Base-by-base conservation (phyloP, 306 rosid genomes). In the Prunus dulcis region DNA sequence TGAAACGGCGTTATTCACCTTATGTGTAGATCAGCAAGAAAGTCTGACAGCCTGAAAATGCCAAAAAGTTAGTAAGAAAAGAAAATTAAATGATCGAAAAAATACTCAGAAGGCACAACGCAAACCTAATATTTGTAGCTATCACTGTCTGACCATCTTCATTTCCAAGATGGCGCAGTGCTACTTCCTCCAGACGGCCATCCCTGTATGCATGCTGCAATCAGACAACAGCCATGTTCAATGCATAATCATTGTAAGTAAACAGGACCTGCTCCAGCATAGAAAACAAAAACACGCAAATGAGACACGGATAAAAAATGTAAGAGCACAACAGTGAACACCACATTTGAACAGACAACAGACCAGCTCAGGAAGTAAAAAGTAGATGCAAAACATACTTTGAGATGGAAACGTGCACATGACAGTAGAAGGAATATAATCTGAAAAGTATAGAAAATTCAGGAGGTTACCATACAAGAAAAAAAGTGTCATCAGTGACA, bases 141-240 rank as follows among this genome's bases (percentile, higher is more conserved):
- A 96, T 96, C 77, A 96, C 91, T 5, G 90, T 71, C 55, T 80
- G 77, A 12, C 99, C 99, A 78, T 96, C 98, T 75, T 89, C 92
- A 70, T 93, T 92, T 71, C 97, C 98, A 68, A 96, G 91, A 84
- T 91, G 98, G 53, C 98, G 89, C 77, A 96, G 73, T 65, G 72
- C 91, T 38, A 87, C 93, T 85, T 92, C 88, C 85, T 96, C 99
- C 70, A 88, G 84, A 68, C 86, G 82, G 65, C 98, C 99, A 84
- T 96, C 96, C 47, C 88, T 86, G 77, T 82, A 91, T 12, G 91
- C 98, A 85, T 96, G 99, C 99, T 95, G 89, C 86, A 83, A 82
- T 62, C 47, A 67, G 23, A 79, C 56, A 71, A 80, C 72, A 78
- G 71, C 6, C 45, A 49, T 17, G 45, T 30, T 82, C 71, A 87